Conservation (phyloP, 768 basidiomycete genomes). For the Lenzites betulinus region DNA sequence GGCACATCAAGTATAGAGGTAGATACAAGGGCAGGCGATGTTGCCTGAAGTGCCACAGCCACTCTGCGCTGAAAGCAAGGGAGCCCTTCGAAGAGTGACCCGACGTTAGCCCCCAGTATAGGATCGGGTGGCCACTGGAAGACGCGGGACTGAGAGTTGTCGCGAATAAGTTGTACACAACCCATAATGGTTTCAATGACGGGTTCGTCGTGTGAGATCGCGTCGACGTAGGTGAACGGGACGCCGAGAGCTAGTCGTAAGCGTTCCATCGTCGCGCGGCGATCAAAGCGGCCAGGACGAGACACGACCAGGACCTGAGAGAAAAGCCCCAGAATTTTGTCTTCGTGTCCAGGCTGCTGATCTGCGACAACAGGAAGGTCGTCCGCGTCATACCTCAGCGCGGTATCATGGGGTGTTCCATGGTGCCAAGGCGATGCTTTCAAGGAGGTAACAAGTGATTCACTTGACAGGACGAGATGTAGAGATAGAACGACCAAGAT, state of each 20-base stretch:
- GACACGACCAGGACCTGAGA: conserved; percentile 58
- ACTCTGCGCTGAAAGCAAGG: background rate
- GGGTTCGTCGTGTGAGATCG: conserved; percentile 42
- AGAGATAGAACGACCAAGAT: background rate
- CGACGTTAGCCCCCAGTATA: background rate
- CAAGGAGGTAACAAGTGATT: background rate
- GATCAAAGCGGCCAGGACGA: conserved; percentile 55
- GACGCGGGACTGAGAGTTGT: background rate
- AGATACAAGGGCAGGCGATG: too few relatives aligned
- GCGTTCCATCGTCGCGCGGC: conserved; percentile 58
- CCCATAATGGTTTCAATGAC: conserved; percentile 45
- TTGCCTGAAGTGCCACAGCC: background rate
- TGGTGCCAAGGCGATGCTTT: too few relatives aligned
- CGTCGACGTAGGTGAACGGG: conserved; percentile 57
- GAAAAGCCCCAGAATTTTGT: conserved; percentile 39
- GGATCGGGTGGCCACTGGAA: conserved; percentile 29
- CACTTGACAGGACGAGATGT: too few relatives aligned
- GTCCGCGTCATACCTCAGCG: too few relatives aligned
- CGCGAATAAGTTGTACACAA: conserved; percentile 38
- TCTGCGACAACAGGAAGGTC: too few relatives aligned
- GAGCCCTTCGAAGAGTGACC: background rate
- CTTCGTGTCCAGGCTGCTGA: background rate
- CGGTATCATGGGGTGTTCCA: too few relatives aligned
- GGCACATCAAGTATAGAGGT: too few relatives aligned
- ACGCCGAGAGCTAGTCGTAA: conserved; percentile 49